A percentile compares a stretch with the other conserved stretches of the same genome.
These are phyloP conservation scores for Penicillium canescens DNA, from an alignment of 495 filamentous ascomycete species.

Conservation along the genomic window DNA sequence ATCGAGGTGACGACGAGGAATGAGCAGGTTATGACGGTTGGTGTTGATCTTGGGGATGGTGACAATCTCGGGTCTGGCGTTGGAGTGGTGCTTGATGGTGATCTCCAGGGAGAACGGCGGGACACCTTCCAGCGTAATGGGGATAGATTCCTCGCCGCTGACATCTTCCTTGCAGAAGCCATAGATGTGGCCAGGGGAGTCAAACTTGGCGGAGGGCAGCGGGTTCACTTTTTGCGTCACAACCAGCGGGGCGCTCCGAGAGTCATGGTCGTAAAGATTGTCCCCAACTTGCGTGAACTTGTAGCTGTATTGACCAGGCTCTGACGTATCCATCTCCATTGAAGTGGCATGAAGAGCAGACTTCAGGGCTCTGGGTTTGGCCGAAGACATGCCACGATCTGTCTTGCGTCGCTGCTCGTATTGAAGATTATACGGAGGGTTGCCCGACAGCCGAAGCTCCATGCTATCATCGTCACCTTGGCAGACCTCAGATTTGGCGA, in stretches of 20 bases:
- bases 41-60: constrained; percentile 73
- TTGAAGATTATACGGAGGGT: constrained; percentile 78
- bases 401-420: constrained; percentile 76
- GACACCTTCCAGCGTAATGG: constrained; percentile 76
- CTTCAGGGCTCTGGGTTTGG: constrained; percentile 65
- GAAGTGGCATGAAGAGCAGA: constrained; percentile 70
- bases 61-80: constrained; percentile 75
- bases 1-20: constrained; percentile 78
- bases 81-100: constrained; percentile 86
- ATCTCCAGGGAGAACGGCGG: constrained; percentile 89
- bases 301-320: constrained; percentile 82
- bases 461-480: constrained; percentile 90
- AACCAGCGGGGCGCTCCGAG: constrained; percentile 58
- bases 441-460: constrained; percentile 76
- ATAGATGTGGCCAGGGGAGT: constrained; percentile 88
- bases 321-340: constrained; percentile 78
- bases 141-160: constrained; percentile 79
- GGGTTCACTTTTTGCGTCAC: constrained; percentile 81
- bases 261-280: constrained; percentile 75
- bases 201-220: constrained; percentile 76
- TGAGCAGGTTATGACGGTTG: constrained; percentile 72
- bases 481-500: constrained; percentile 80
- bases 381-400: constrained; percentile 58
- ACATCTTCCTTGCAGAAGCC: constrained; percentile 87
- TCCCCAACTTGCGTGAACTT: constrained; percentile 79